phyloP scores from a whole-genome alignment of 176 grass and related monocot species.

The Themeda triandra region DNA sequence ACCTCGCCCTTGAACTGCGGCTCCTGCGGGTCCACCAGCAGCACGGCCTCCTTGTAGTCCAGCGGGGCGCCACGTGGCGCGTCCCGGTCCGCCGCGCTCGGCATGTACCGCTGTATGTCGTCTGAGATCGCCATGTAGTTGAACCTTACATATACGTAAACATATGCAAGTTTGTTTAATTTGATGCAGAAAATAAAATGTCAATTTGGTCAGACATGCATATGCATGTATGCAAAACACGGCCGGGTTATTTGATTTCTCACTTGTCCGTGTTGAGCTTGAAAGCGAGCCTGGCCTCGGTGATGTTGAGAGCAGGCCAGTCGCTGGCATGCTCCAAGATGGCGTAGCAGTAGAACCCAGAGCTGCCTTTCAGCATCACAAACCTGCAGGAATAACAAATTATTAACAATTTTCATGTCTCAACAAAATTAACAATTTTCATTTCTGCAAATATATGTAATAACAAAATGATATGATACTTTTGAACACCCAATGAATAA shows the following conservation, averaged over 20 bases:
- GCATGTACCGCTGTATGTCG: slow-evolving; percentile 64
- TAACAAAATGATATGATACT: no score
- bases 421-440: neutral
- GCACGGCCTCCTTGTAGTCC: slow-evolving; percentile 64
- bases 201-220: neutral
- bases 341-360: slow-evolving; percentile 72
- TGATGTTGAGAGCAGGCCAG: slow-evolving; percentile 46
- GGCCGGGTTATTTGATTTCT: neutral
- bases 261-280: slow-evolving; percentile 42
- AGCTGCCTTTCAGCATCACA: slow-evolving; percentile 58
- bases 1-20: slow-evolving; percentile 69
- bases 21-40: slow-evolving; percentile 50
- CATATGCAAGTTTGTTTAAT: neutral
- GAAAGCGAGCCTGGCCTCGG: slow-evolving; percentile 45
- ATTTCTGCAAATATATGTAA: no score
- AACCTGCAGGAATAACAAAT: slow-evolving; percentile 28
- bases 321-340: slow-evolving; percentile 50
- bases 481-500: neutral
- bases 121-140: slow-evolving; percentile 74
- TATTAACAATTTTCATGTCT: no score
- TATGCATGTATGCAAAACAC: no score
- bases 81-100: slow-evolving; percentile 31
- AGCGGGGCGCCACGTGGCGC: neutral
- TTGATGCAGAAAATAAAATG: neutral
- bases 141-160: slow-evolving; percentile 18